Percentiles rank a stretch among this genome's conserved stretches.
phyloP scores from a whole-genome alignment of 495 filamentous ascomycete genomes.

The Podospora anserina region DNA sequence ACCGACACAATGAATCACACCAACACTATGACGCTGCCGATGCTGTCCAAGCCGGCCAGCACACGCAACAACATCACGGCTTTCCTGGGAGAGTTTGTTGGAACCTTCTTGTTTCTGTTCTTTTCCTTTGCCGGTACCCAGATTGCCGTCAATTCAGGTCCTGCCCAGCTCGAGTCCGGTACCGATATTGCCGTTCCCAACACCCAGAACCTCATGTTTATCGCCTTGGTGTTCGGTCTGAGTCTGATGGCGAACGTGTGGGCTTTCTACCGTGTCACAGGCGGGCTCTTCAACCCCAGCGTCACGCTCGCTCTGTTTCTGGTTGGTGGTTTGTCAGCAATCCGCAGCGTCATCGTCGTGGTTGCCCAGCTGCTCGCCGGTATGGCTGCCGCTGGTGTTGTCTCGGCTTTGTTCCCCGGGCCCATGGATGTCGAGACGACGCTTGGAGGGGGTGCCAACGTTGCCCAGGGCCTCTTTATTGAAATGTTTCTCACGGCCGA shows the following conservation, averaged over 20 bases:
- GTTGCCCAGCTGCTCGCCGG: slow-evolving; percentile 55
- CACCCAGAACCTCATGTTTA: slow-evolving; percentile 58
- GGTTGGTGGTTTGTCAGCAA: slow-evolving; percentile 51
- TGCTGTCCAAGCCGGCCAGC: slow-evolving; percentile 22
- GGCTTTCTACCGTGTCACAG: slow-evolving; percentile 79
- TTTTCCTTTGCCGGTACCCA: slow-evolving; percentile 78
- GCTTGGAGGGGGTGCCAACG: slow-evolving; percentile 53
- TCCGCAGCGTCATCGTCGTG: slow-evolving; percentile 51
- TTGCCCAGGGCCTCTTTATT: slow-evolving; percentile 66
- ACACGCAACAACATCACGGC: slow-evolving; percentile 55
- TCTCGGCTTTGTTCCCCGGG: slow-evolving; percentile 61
- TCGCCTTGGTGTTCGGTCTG: slow-evolving; percentile 69
- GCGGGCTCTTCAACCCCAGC: slow-evolving; percentile 80
- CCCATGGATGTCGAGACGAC: slow-evolving; percentile 58
- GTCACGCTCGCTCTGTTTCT: slow-evolving; percentile 58
- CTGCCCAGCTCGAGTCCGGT: slow-evolving; percentile 26
- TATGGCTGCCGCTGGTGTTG: slow-evolving; percentile 58
- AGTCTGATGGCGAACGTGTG: slow-evolving; percentile 77
- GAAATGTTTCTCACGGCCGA: slow-evolving; percentile 78
- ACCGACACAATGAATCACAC: not conserved
- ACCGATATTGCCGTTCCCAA: slow-evolving; percentile 31
- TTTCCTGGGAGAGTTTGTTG: slow-evolving; percentile 66
- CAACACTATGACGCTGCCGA: slow-evolving; percentile 17
- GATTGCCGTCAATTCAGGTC: slow-evolving; percentile 55
- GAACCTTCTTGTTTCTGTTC: slow-evolving; percentile 81